A percentile compares a stretch with the other conserved stretches of the same genome.
phyloP scores from a whole-genome alignment of 2,329 filamentous ascomycete species.

The Colletotrichum ledebouriae region DNA sequence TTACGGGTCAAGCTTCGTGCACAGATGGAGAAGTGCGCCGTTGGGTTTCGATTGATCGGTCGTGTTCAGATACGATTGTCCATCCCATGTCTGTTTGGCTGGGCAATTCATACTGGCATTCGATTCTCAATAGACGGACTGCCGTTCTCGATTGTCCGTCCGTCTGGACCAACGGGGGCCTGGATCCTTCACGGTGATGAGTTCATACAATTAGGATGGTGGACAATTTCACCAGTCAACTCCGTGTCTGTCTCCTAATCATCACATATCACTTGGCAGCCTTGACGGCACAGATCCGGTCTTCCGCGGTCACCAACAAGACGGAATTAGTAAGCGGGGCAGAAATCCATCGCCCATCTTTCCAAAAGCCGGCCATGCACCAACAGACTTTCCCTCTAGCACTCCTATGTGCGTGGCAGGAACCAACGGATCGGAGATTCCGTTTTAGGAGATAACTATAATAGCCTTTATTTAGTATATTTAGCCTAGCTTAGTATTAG shows the following conservation, averaged over 20 bases:
- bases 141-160: not conserved
- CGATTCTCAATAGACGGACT: not conserved
- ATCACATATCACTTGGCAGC: constrained; percentile 33
- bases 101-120: not conserved
- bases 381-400: not conserved
- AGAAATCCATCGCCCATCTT: constrained; percentile 6
- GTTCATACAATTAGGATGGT: not conserved
- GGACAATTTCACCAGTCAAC: constrained; percentile 10
- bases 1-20: constrained; percentile 32
- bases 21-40: constrained; percentile 11
- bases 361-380: not conserved
- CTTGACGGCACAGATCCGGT: constrained; percentile 30
- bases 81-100: not conserved
- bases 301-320: constrained; percentile 17
- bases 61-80: not conserved
- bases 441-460: too few species aligned
- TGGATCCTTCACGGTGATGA: constrained; percentile 1
- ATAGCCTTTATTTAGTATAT: too few species aligned
- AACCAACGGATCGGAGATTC: too few species aligned
- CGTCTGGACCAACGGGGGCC: not conserved
- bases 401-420: too few species aligned
- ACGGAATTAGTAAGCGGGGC: constrained; percentile 12
- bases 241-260: not conserved
- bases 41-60: constrained; percentile 10
- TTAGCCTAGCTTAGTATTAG: too few species aligned